phyloP scores from a whole-genome alignment of 176 grass and related monocot species.

The Melocanna baccifera region DNA sequence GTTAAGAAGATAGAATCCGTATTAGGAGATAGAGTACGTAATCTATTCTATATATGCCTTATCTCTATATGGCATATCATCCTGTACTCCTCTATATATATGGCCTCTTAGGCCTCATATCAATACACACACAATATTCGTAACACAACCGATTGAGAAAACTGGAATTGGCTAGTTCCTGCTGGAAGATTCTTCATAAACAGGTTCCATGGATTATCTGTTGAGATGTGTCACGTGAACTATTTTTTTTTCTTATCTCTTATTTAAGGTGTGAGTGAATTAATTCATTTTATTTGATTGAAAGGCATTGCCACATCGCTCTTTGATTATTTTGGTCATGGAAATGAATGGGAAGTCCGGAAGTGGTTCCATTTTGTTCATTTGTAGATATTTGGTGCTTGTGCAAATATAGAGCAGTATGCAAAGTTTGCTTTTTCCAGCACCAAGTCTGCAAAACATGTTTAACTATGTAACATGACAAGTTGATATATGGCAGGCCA shows the following conservation, averaged over 20 bases:
- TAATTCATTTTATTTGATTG: slow-evolving; percentile 21
- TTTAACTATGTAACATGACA: slow-evolving; percentile 26
- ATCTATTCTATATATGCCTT: no score
- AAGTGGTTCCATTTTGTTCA: slow-evolving; percentile 16
- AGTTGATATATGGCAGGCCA: slow-evolving; percentile 51
- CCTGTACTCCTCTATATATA: no score
- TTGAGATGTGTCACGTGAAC: slow-evolving; percentile 11
- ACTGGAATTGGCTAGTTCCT: background rate
- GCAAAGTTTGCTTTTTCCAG: background rate
- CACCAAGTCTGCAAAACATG: background rate
- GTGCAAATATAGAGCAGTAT: background rate
- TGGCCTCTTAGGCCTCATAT: no score
- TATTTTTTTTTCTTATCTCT: background rate
- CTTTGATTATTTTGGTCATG: slow-evolving; percentile 15
- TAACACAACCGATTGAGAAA: background rate
- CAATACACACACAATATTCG: no score
- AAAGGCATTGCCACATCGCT: background rate
- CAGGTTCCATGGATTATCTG: background rate
- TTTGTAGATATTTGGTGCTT: background rate
- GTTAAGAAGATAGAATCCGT: no score
- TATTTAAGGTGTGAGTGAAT: slow-evolving; percentile 3
- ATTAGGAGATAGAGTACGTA: no score
- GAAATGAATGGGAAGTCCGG: slow-evolving; percentile 4
- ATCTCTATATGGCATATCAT: no score
- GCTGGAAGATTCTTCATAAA: slow-evolving; percentile 1